Conservation (phyloP, 768 basidiomycete species). For the Pisolithus albus region DNA sequence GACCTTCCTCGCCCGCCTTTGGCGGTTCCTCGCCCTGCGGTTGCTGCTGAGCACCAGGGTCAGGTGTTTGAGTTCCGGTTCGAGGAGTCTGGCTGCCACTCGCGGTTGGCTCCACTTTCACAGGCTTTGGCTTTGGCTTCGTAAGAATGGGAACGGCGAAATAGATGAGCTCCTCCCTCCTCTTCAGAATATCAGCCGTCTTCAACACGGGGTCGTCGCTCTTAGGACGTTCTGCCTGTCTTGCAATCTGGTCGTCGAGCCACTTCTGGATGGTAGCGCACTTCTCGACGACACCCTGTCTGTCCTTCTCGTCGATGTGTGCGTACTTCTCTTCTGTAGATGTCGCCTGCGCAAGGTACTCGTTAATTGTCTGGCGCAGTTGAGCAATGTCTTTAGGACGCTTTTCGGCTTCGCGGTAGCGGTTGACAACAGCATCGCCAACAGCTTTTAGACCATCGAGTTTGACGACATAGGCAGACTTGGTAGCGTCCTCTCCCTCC, state of each 20-base stretch:
- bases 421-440: slow-evolving; percentile 80
- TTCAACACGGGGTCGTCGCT: slow-evolving; percentile 81
- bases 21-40: slow-evolving; percentile 20
- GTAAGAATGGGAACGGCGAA: slow-evolving; percentile 86
- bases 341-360: slow-evolving; percentile 77
- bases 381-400: slow-evolving; percentile 64
- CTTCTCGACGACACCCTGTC: slow-evolving; percentile 80
- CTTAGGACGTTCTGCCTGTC: slow-evolving; percentile 86
- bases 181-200: slow-evolving; percentile 79
- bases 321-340: slow-evolving; percentile 78
- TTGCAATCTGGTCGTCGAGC: slow-evolving; percentile 86
- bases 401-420: slow-evolving; percentile 79
- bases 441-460: slow-evolving; percentile 79
- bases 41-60: slow-evolving; percentile 33
- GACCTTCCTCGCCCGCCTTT: slow-evolving; percentile 23
- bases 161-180: slow-evolving; percentile 87
- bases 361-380: slow-evolving; percentile 85
- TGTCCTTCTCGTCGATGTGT: slow-evolving; percentile 89
- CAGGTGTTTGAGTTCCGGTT: slow-evolving; percentile 52
- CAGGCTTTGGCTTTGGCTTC: slow-evolving; percentile 85
- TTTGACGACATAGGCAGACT: slow-evolving; percentile 85
- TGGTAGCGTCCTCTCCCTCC: slow-evolving; percentile 91
- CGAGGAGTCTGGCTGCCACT: slow-evolving; percentile 67
- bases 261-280: slow-evolving; percentile 88
- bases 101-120: slow-evolving; percentile 40